Evolutionary conservation across 2,329 filamentous ascomycete species (phyloP), one percentile per base, ranked within the genome.

Genomic region (Xylogone sp.): DNA sequence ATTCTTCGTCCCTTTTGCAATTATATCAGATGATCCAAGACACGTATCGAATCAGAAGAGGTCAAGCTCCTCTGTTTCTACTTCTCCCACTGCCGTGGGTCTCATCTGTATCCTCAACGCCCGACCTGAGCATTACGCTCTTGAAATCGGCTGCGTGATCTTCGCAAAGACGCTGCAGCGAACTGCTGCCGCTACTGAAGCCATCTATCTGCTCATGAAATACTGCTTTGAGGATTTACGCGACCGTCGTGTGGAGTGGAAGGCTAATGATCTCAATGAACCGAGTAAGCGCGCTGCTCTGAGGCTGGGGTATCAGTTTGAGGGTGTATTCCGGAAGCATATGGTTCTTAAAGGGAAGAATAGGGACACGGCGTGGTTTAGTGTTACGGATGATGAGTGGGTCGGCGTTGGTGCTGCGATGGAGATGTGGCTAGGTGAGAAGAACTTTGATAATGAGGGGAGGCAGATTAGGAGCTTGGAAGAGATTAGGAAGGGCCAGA

Each of bases 211-310:
- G 1, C 62, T 84, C n/a, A 71, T 79, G 43, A 68, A 69, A 34
- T 70, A 81, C 50, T 74, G 74, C 0, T 80, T 86, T 56, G 75
- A 78, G 3, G 70, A 73, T 2, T 61, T 85, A 20, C 72, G 76
- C 0, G 83, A 81, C 60, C 64, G 75, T 3, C 70, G 83, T 7
- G 74, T 84, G 3, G 82, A 86, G 63, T 87, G 84, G 83, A 87
- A 86, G 59, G 82, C 79, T 49, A 75, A 86, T 60, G 57, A 71
- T 16, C 66, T 82, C 10, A 87, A 87, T 60, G 68, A 58, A 31
- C 69, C 75, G 0, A 83, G 79, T 43, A 67, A 72, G 13, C 67
- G 73, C 3, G 82, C 83, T 0, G 84, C 83, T 0, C 51, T 67
- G 56, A 68, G 84, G 2, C 62, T 84, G 8, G 84, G 84, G 0